Evolutionary conservation across 2,329 filamentous ascomycete genomes (phyloP).

Genomic region (Periconia digitata): DNA sequence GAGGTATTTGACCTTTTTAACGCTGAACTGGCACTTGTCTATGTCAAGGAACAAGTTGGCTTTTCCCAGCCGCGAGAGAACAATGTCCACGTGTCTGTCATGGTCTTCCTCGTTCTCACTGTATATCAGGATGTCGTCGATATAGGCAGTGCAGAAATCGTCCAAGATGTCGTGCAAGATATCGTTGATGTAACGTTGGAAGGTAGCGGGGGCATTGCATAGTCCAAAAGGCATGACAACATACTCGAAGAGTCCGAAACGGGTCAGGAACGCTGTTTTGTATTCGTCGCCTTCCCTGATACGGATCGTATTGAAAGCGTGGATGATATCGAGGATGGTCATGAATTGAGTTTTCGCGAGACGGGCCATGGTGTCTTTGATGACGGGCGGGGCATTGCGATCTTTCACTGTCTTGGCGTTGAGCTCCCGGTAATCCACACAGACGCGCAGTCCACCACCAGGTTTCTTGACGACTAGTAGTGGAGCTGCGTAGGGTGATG

Average conservation of each 20-base stretch:
- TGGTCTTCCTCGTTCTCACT: too few species aligned
- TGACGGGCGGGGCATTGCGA: constrained; percentile 32
- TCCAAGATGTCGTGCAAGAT: too few species aligned
- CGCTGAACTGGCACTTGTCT: neutral
- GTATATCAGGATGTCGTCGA: too few species aligned
- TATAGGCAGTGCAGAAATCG: too few species aligned
- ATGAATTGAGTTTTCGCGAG: constrained; percentile 26
- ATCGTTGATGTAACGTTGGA: too few species aligned
- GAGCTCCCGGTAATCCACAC: constrained; percentile 39
- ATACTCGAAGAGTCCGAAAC: too few species aligned
- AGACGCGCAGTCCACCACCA: constrained; percentile 30
- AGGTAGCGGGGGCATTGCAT: too few species aligned
- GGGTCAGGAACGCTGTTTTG: too few species aligned
- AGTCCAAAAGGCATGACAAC: too few species aligned
- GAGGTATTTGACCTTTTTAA: neutral
- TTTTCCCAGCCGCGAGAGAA: neutral
- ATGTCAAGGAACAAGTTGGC: neutral
- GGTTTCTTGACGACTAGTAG: constrained; percentile 15
- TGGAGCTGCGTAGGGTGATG: constrained; percentile 9
- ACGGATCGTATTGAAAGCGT: constrained; percentile 9
- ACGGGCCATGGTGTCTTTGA: constrained; percentile 30
- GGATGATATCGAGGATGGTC: constrained; percentile 28
- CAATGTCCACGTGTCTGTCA: too few species aligned
- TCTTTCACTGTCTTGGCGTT: constrained; percentile 43
- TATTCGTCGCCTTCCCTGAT: constrained; percentile 19